These are phyloP conservation scores for Hyaloraphidium curvatum DNA, from an alignment of 192 early-diverging fungal genomes.

Conservation along the genomic window DNA sequence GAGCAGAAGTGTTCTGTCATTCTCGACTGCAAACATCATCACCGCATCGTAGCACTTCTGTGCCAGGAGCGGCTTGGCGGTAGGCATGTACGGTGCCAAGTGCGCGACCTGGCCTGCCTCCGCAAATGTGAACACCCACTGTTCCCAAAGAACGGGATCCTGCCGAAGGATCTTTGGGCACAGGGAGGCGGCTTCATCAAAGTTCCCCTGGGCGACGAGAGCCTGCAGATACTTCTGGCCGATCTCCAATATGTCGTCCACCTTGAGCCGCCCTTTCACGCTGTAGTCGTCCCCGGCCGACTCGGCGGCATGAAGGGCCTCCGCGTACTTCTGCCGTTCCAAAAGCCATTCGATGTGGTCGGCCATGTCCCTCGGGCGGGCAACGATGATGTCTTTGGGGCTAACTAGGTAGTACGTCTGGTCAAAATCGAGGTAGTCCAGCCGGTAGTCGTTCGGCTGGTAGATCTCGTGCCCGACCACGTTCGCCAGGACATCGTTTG, in stretches of 20 bases:
- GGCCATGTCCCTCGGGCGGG: slow-evolving; percentile 64
- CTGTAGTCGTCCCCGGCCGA: slow-evolving; percentile 22
- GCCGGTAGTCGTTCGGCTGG: slow-evolving; percentile 84
- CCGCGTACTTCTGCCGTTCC: slow-evolving; percentile 56
- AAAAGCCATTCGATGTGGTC: slow-evolving; percentile 91
- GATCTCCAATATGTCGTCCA: slow-evolving; percentile 42
- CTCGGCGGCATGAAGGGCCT: slow-evolving; percentile 53
- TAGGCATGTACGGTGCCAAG: no score
- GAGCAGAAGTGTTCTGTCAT: no score
- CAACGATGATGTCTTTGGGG: slow-evolving; percentile 84
- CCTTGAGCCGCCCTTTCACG: slow-evolving; percentile 14
- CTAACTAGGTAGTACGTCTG: slow-evolving; percentile 81
- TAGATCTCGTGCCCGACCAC: slow-evolving; percentile 67
- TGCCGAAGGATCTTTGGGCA: slow-evolving; percentile 53
- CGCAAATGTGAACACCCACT: slow-evolving; percentile 78
- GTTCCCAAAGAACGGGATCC: slow-evolving; percentile 63
- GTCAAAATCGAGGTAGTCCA: slow-evolving; percentile 25
- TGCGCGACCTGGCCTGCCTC: no score
- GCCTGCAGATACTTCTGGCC: slow-evolving; percentile 61
- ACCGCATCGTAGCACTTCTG: no score
- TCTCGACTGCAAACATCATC: no score
- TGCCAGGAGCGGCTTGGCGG: no score
- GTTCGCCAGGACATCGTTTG: slow-evolving; percentile 62
- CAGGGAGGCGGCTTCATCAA: slow-evolving; percentile 43
- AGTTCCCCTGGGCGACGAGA: slow-evolving; percentile 51